A percentile compares a stretch with the other conserved stretches of the same genome.
phyloP scores from a whole-genome alignment of 2,329 filamentous ascomycete genomes.

The Alternaria sp. region DNA sequence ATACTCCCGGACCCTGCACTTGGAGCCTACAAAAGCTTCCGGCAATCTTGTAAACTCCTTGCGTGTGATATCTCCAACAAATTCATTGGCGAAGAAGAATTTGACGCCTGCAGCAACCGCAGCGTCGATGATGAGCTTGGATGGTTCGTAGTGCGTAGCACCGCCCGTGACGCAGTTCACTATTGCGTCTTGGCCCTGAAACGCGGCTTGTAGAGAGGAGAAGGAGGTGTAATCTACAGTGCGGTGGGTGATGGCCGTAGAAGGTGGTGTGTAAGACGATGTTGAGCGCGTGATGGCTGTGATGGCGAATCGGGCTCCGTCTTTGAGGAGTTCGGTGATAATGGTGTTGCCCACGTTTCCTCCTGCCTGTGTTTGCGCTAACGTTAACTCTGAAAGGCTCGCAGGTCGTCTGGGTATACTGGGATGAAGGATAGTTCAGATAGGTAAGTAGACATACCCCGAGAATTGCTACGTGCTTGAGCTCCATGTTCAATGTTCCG shows the following conservation, averaged over 20 bases:
- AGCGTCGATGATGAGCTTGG: slow-evolving; percentile 52
- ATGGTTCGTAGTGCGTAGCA: slow-evolving; percentile 53
- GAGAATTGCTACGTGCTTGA: slow-evolving; percentile 48
- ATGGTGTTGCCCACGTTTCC: slow-evolving; percentile 46
- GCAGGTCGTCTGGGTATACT: not conserved
- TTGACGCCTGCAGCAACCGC: slow-evolving; percentile 44
- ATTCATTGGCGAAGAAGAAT: slow-evolving; percentile 48
- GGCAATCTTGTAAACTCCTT: slow-evolving; percentile 39
- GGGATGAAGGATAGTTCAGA: not conserved
- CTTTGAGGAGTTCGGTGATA: slow-evolving; percentile 38
- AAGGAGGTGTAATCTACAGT: slow-evolving; percentile 38
- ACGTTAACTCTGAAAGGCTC: not conserved
- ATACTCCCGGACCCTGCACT: slow-evolving; percentile 37
- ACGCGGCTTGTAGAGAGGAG: slow-evolving; percentile 48
- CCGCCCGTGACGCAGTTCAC: slow-evolving; percentile 58
- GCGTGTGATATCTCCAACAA: slow-evolving; percentile 37
- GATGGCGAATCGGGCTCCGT: slow-evolving; percentile 31
- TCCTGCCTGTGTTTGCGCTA: slow-evolving; percentile 31
- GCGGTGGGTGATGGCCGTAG: slow-evolving; percentile 29
- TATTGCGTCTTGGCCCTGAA: slow-evolving; percentile 65
- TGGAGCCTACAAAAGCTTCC: slow-evolving; percentile 36
- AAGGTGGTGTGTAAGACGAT: slow-evolving; percentile 28
- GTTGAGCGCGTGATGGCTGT: slow-evolving; percentile 41
- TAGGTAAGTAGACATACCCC: slow-evolving; percentile 31
- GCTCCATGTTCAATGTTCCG: slow-evolving; percentile 32